A percentile compares a stretch with the other conserved stretches of the same genome.
Conservation (phyloP, 768 basidiomycete genomes). For the Collybiopsis luxurians region DNA sequence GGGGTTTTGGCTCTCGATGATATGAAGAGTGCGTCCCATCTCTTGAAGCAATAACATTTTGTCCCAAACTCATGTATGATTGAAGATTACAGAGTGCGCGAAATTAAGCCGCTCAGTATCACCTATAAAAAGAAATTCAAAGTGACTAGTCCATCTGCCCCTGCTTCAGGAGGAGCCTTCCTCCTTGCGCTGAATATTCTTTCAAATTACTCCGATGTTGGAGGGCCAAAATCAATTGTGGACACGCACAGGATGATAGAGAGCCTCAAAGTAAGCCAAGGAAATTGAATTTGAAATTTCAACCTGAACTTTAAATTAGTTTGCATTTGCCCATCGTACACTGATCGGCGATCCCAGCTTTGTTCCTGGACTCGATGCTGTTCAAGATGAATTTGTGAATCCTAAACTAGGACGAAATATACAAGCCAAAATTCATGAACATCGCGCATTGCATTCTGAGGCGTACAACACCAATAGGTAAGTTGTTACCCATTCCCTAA, state of each 20-base stretch:
- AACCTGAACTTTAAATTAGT: not conserved
- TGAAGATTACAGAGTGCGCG: constrained; percentile 1
- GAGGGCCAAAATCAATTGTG: not conserved
- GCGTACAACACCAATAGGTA: not conserved
- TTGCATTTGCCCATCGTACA: constrained; percentile 5
- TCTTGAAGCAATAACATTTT: no score
- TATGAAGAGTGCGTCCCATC: constrained; percentile 10
- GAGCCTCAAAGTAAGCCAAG: not conserved
- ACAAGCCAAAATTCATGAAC: not conserved
- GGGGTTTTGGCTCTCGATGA: constrained; percentile 16
- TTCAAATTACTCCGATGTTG: not conserved
- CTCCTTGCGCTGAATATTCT: constrained; percentile 3
- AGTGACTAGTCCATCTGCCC: not conserved
- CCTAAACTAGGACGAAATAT: not conserved
- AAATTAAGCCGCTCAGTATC: not conserved
- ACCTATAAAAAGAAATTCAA: constrained; percentile 3
- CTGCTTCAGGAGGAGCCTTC: not conserved
- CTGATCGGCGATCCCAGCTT: constrained; percentile 2
- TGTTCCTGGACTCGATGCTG: not conserved
- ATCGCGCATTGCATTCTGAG: not conserved
- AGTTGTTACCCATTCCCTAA: not conserved
- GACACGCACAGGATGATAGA: constrained; percentile 5
- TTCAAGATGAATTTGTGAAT: not conserved
- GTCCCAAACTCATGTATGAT: no score
- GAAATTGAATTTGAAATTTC: no score